Evolutionary conservation across 1,139 yeast species (phyloP), one percentile per base, ranked within the genome.

Genomic region (Debaryomycetaceae sp.): DNA sequence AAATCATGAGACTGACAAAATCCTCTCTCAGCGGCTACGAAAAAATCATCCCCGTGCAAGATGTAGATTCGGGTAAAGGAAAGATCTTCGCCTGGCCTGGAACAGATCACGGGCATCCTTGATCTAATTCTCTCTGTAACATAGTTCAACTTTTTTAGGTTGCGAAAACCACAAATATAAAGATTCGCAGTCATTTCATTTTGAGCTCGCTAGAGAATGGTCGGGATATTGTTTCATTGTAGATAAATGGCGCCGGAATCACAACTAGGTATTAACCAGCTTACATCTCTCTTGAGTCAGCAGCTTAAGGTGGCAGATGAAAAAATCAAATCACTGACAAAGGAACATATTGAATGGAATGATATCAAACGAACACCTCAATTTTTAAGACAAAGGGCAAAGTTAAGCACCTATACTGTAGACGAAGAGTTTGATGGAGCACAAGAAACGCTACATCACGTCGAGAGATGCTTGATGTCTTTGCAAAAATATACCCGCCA

Each of bases 1-100:
- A 55, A n/a, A 57, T 52, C 23, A 48, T 54, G n/a, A 45, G 48
- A 24, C 50, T 51, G 24, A 42, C 49, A 40, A 56, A 51, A 35
- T 50, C 44, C 39, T 48, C 52, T 4, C 54, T 58, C 29, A 63
- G 66, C 41, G 24, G 36, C 31, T 27, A 27, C 31, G 31, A 27
- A 8, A 27, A 27, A 4, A 27, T 27, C 11, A 27, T 27, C 8
- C 24, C 38, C 7, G 6, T 11, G 7, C 49, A 63, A 40, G 60
- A 65, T 4, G 55, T 66, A 1, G 65, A 68, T 6, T 70, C 73
- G 5, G 59, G 60, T 8, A 74, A 74, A 0, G 76, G 73, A 43
- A 64, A 60, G 42, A 69, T 82, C 7, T 68, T 78, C 35, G 87
- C 87, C 0, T 82, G 87, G 87, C 87, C 87, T 0, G 86, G 87